Base-by-base conservation (phyloP, 225 moss, liverwort and hornwort genomes). In the Bryum argenteum region DNA sequence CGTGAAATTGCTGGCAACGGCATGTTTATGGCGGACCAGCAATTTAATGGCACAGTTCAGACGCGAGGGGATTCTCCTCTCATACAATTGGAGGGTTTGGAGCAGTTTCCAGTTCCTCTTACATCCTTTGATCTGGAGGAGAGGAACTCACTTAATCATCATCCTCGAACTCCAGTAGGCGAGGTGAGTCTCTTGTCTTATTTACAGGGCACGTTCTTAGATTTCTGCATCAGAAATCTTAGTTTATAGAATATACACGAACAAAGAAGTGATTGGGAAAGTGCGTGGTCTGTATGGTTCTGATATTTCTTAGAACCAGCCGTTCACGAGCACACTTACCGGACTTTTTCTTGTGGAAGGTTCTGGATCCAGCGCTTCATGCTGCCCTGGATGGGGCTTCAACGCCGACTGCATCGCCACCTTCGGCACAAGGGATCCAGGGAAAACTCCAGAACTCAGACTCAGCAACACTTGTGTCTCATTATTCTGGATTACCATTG, bases 1-100 rank as follows among this genome's bases (percentile, higher is more conserved):
- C 85, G 77, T 38, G 85, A 79, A 47, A 60, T 55, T 77, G 67
- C 79, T 79, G 77, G 82, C 63, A 82, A 82, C 71, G 79, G 85
- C 70, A 56, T 77, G 63, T 77, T 77, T 65, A 59, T 79, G 71
- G 64, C 73, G 58, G 82, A 85, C 64, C 85, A 79, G 64, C 85
- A 82, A 64, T 82, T 77, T 61, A 75, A 62, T 68, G 73, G 65
- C 63, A 21, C 82, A 47, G 54, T 61, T 15, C 82, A 79, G 63
- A 79, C 77, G 64, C 64, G 54, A 56, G 56, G 74, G 40, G 79
- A 74, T 67, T 77, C 82, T 60, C 74, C 85, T 75, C 43, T 80
- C 48, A 77, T 82, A 40, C 71, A 64, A 57, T 63, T 85, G 77
- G 85, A 85, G 48, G 73, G 67, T 61, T 73, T 82, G 58, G 87